Evolutionary conservation across 495 filamentous ascomycete species (phyloP).

Genomic region (Lindgomyces ingoldianus): DNA sequence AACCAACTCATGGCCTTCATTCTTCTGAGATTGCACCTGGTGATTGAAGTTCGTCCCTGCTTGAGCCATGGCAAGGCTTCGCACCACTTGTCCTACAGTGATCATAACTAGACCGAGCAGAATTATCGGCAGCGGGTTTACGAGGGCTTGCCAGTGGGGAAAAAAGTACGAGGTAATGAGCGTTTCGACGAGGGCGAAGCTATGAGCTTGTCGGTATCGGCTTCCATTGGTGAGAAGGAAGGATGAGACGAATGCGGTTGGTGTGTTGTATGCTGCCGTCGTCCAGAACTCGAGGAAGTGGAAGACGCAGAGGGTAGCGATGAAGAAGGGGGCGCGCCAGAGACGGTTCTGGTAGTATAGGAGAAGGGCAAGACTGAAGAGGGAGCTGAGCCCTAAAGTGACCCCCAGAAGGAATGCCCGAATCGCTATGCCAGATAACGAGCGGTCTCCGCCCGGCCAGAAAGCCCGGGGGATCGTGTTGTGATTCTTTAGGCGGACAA

Average conservation of each 20-base stretch:
- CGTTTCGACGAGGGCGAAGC: constrained; percentile 70
- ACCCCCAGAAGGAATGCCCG: constrained; percentile 66
- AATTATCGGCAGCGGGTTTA: constrained; percentile 34
- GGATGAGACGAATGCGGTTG: constrained; percentile 65
- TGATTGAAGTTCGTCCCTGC: constrained; percentile 94
- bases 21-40: constrained; percentile 67
- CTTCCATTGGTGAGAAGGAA: constrained; percentile 87
- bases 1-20: constrained; percentile 72
- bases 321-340: constrained; percentile 85
- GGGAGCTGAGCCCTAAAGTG: constrained; percentile 48
- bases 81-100: constrained; percentile 66
- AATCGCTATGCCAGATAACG: constrained; percentile 76
- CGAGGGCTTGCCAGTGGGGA: constrained; percentile 52
- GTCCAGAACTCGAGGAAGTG: constrained; percentile 96
- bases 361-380: constrained; percentile 47
- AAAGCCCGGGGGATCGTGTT: constrained; percentile 26
- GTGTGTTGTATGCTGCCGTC: constrained; percentile 81
- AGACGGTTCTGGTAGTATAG: constrained; percentile 51
- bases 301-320: constrained; percentile 73
- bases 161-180: constrained; percentile 59
- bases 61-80: constrained; percentile 81
- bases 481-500: constrained; percentile 6
- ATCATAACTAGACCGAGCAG: constrained; percentile 65
- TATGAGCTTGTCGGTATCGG: constrained; percentile 81
- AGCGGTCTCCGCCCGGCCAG: constrained; percentile 43